Evolutionary conservation across 371 early-diverging fungal genomes (phyloP), one percentile per base, ranked within the genome.

Genomic region (Mortierella sp.): DNA sequence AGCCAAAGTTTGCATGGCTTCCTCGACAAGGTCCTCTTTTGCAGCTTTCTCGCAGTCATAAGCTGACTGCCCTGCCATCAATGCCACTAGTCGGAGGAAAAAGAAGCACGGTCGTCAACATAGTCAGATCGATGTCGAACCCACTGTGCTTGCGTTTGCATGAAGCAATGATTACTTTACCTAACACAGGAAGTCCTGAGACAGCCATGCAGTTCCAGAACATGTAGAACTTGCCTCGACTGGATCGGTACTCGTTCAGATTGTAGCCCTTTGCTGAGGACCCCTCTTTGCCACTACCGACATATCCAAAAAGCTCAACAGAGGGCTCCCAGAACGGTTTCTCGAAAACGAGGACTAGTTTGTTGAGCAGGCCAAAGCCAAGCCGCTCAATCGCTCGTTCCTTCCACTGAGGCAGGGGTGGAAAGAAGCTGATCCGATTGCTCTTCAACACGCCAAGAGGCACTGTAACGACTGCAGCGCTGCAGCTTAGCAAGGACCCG

Each of bases 361-460:
- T 83, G 64, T 83, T 83, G 44, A 83, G 54, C 41, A 68, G 8
- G 3, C 84, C 84, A 63, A 80, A 80, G 2, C 79, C 82, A 26
- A 83, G 57, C 12, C 54, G 46, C 17, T 52, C 47, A 19, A 83
- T 80, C 12, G 81, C 78, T 14, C 57, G 49, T 15, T 54, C 37
- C 28, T 83, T 83, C 76, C 79, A 73, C 3, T 28, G 21, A 1
- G 84, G 83, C 23, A 83, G 55, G 17, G 64, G 56, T 4, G 84
- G 84, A 14, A 37, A 27, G 44, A 83, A 83, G 11, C 47, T 15
- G 54, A 80, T 81, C 32, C 66, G 58, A 6, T 41, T 39, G 32
- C 58, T 52, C 57, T 82, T 81, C 31, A 82, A 53, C 6, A 80
- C 73, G 23, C 82, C 82, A 24, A 82, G 48, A 1, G 82, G 82